Evolutionary conservation across 768 basidiomycete species (phyloP).

Genomic region (Tulasnella sp.): DNA sequence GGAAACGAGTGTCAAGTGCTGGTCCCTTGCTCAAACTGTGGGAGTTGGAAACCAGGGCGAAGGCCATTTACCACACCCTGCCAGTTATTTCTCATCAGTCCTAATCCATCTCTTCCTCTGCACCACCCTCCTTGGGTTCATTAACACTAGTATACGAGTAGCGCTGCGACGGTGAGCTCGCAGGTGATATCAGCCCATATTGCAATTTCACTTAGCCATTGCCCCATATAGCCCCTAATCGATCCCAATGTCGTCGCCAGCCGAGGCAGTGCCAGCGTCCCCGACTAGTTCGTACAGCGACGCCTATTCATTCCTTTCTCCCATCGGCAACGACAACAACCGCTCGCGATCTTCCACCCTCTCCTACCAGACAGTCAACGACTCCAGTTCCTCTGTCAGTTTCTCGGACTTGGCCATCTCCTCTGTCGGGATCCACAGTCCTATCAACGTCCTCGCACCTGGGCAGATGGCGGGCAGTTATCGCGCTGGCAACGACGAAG

Average conservation of each 20-base stretch:
- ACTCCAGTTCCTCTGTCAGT: neutral
- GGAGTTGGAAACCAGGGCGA: too few relatives aligned
- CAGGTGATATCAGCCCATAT: neutral
- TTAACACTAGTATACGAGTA: too few relatives aligned
- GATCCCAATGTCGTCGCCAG: neutral
- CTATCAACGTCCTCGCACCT: neutral
- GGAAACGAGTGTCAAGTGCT: too few relatives aligned
- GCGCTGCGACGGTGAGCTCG: neutral
- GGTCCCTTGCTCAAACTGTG: too few relatives aligned
- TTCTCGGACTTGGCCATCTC: constrained; percentile 4
- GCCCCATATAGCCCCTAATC: neutral
- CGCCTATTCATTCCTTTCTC: neutral
- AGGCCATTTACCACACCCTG: too few relatives aligned
- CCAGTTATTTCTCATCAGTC: too few relatives aligned
- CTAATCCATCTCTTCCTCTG: too few relatives aligned
- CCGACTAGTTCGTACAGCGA: neutral
- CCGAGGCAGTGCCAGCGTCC: neutral
- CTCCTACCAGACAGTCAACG: neutral
- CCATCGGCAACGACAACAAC: neutral
- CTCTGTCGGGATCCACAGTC: too few relatives aligned
- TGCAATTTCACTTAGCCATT: neutral
- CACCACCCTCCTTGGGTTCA: too few relatives aligned
- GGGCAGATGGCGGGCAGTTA: neutral
- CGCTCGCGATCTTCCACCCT: constrained; percentile 8
- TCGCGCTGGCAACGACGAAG: neutral